Evolutionary conservation across 2,329 filamentous ascomycete species (phyloP).

Genomic region (Exophiala sp.): DNA sequence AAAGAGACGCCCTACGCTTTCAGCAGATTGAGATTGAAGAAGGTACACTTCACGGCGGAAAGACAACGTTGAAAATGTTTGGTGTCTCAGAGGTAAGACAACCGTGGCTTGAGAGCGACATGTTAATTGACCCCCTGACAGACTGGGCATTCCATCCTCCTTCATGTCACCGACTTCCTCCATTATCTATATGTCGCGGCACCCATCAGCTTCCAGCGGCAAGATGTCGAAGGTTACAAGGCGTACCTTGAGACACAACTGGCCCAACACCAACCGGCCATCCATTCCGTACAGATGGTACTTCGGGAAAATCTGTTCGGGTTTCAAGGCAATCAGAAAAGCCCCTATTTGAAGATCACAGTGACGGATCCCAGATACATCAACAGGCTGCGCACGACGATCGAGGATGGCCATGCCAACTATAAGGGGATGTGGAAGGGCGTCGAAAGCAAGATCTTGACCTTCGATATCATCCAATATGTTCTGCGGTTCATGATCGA

Average conservation of each 20-base stretch:
- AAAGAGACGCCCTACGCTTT: constrained; percentile 69
- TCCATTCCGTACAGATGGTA: constrained; percentile 74
- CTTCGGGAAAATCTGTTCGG: constrained; percentile 88
- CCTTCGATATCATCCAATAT: constrained; percentile 95
- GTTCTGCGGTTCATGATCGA: constrained; percentile 97
- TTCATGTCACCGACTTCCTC: constrained; percentile 92
- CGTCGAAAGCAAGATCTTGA: constrained; percentile 66
- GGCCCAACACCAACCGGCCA: constrained; percentile 64
- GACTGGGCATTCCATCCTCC: constrained; percentile 79
- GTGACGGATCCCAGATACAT: constrained; percentile 86
- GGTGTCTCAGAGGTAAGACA: constrained; percentile 69
- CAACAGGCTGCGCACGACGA: constrained; percentile 63
- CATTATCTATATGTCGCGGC: constrained; percentile 95
- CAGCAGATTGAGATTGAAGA: constrained; percentile 96
- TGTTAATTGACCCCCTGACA: constrained; percentile 29
- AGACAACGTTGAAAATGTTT: constrained; percentile 79
- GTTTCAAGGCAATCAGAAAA: constrained; percentile 88
- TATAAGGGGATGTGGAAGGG: constrained; percentile 86
- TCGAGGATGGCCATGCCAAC: constrained; percentile 73
- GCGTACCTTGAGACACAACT: constrained; percentile 73
- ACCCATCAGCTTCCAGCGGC: constrained; percentile 69
- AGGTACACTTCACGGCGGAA: constrained; percentile 70
- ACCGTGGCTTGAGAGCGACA: constrained; percentile 6
- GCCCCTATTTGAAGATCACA: constrained; percentile 86
- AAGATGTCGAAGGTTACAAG: constrained; percentile 73